Percentiles rank a stretch among this genome's conserved stretches.
These are phyloP conservation scores for Claviceps arundinis DNA, from an alignment of 2,329 filamentous ascomycete genomes.

Conservation along the genomic window DNA sequence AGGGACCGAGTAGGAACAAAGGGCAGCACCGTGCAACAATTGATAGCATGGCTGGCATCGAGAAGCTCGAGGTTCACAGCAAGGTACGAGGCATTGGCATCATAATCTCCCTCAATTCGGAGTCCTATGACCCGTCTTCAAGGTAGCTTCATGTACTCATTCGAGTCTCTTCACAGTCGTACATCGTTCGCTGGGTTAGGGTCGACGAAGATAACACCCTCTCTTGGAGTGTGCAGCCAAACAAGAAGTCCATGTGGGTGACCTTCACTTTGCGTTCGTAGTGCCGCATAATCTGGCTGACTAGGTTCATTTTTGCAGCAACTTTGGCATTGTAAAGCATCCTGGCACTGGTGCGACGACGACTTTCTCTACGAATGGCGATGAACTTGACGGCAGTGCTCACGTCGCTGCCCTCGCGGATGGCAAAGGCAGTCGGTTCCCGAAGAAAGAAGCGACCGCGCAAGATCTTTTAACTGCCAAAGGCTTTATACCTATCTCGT, in stretches of 20 bases:
- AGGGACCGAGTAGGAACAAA: not conserved
- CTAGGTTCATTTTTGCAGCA: conserved; percentile 32
- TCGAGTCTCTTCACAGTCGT: conserved; percentile 51
- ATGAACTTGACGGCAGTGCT: conserved; percentile 32
- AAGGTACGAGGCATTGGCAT: conserved; percentile 44
- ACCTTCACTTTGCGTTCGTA: not conserved
- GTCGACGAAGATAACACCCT: conserved; percentile 84
- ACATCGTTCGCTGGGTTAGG: conserved; percentile 94
- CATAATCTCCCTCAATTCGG: not conserved
- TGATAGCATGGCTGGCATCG: conserved; percentile 71
- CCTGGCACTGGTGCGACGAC: conserved; percentile 56
- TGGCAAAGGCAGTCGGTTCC: conserved; percentile 32
- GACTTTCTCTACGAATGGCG: conserved; percentile 27
- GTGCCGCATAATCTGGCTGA: conserved; percentile 6
- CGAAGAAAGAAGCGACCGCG: conserved; percentile 47
- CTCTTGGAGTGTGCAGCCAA: conserved; percentile 93
- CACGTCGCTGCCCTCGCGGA: conserved; percentile 29
- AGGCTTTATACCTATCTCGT: conserved; percentile 59
- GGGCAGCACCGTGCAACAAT: not conserved
- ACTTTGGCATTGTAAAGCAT: conserved; percentile 97
- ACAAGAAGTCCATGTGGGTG: conserved; percentile 81
- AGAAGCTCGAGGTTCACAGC: conserved; percentile 94
- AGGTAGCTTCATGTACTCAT: not conserved
- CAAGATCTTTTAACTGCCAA: conserved; percentile 52
- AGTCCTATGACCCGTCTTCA: not conserved